Base-by-base conservation (phyloP, 2,329 filamentous ascomycete species). In the Elsinoe necatrix region DNA sequence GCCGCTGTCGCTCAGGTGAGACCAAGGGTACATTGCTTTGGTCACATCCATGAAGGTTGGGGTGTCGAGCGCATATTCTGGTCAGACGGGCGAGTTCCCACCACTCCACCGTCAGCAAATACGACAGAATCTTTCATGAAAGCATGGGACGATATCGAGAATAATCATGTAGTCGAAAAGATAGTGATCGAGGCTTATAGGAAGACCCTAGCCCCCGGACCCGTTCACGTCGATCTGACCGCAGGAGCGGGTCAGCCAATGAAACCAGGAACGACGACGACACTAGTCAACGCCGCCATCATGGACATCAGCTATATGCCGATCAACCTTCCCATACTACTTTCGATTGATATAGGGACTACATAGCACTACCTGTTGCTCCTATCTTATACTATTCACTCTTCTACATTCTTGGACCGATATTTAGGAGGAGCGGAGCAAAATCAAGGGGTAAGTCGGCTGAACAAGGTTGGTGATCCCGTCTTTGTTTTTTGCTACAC, bases 31-130 rank as follows among this genome's bases (percentile, higher is more conserved):
- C 79, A 84, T 64, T 79, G 79, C 60, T 85, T 83, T 63, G 81
- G 82, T 0, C 81, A 84, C 68, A 83, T 84, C 16, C 80, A 83
- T 63, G 78, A 80, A 63, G 78, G 71, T 0, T 75, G 76, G 67
- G 78, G 77, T 16, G 75, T 72, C 2, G 64, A 69, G 60, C 67
- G 63, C 29, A 67, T 75, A 8, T 57, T 20, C 4, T 77, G 75
- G 78, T 59, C 66, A 54, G 61, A 66, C 11, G 35, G n/a, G 2
- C 29, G 34, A 5, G 5, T 34, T 20, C 25, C 48, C 14, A 20
- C 48, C n/a, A 9, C 31, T 12, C 7, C 18, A 37, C 25, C 29
- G 20, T 25, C 48, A 20, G 8, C 11, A 6, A 52, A 39, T 27
- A 52, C 29, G 7, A 52, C 20, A 25, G 18, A 52, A 37, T 80